Evolutionary conservation across 2,329 filamentous ascomycete genomes (phyloP).

Genomic region (Aureobasidium pullulans): DNA sequence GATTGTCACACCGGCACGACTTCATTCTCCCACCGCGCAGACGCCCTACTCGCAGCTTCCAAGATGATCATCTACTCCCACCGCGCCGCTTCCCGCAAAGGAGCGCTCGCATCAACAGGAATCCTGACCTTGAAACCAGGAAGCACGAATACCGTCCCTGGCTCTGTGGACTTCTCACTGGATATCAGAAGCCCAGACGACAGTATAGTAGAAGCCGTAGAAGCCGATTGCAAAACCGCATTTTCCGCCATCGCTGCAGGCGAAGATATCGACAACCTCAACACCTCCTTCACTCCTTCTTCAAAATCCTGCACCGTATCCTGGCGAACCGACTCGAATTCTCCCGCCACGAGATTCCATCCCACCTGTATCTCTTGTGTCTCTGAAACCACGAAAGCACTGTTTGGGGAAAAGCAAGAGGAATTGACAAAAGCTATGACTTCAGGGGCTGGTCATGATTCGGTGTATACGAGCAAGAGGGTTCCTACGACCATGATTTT

Average conservation of each 20-base stretch:
- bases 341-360: conserved; percentile 58
- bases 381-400: conserved; percentile 48
- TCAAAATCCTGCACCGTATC: conserved; percentile 40
- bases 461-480: conserved; percentile 36
- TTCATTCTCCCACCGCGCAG: conserved; percentile 56
- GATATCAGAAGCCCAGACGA: conserved; percentile 58
- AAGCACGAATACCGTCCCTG: conserved; percentile 67
- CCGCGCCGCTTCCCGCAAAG: conserved; percentile 51
- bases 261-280: conserved; percentile 44
- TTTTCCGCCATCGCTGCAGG: conserved; percentile 55
- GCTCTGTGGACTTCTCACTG: conserved; percentile 58
- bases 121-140: conserved; percentile 61
- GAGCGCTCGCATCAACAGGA: conserved; percentile 61
- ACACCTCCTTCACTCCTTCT: conserved; percentile 35
- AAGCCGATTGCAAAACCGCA: conserved; percentile 48
- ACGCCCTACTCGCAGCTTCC: conserved; percentile 60
- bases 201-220: conserved; percentile 49
- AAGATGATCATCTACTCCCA: conserved; percentile 62
- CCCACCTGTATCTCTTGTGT: conserved; percentile 60
- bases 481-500: conserved; percentile 44
- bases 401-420: conserved; percentile 44
- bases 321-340: conserved; percentile 56
- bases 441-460: conserved; percentile 58
- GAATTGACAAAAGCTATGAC: conserved; percentile 47
- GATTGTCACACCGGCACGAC: conserved; percentile 73